Evolutionary conservation across 768 basidiomycete species (phyloP).

Genomic region (Thelephora ganbajun): DNA sequence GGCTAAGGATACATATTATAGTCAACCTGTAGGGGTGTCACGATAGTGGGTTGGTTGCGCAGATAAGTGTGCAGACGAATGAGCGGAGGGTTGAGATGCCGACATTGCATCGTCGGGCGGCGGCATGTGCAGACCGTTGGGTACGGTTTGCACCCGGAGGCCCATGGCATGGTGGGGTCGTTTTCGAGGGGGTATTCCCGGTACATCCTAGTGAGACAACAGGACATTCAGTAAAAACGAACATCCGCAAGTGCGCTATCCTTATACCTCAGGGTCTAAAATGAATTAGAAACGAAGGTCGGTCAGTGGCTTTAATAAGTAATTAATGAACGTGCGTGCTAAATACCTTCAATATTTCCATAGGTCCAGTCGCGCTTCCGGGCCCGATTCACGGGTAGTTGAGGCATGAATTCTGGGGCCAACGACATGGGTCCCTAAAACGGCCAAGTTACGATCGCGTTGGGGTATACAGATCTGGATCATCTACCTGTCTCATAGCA

Average conservation of each 20-base stretch:
- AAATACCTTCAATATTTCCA: conserved; percentile 33
- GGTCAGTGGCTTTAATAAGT: too few species aligned
- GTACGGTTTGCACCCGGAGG: conserved; percentile 34
- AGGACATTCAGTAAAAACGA: conserved; percentile 3
- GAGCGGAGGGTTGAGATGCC: conserved; percentile 21
- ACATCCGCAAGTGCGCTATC: background rate
- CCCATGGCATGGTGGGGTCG: conserved; percentile 52
- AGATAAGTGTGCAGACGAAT: background rate
- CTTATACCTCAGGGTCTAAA: background rate
- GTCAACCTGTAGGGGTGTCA: background rate
- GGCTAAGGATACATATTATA: background rate
- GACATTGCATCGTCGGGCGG: conserved; percentile 41
- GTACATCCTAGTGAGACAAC: conserved; percentile 28
- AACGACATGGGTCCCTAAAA: background rate
- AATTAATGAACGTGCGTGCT: background rate
- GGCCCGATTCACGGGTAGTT: conserved; percentile 7
- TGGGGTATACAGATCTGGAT: too few species aligned
- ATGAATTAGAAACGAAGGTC: too few species aligned
- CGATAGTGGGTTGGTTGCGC: background rate
- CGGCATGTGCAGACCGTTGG: conserved; percentile 39
- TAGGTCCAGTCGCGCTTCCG: conserved; percentile 10
- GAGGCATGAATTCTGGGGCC: background rate
- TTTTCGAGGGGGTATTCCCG: conserved; percentile 41
- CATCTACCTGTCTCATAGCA: background rate
- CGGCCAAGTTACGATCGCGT: background rate